Conservation (phyloP, 495 filamentous ascomycete genomes). For the Penicillium alfredii region DNA sequence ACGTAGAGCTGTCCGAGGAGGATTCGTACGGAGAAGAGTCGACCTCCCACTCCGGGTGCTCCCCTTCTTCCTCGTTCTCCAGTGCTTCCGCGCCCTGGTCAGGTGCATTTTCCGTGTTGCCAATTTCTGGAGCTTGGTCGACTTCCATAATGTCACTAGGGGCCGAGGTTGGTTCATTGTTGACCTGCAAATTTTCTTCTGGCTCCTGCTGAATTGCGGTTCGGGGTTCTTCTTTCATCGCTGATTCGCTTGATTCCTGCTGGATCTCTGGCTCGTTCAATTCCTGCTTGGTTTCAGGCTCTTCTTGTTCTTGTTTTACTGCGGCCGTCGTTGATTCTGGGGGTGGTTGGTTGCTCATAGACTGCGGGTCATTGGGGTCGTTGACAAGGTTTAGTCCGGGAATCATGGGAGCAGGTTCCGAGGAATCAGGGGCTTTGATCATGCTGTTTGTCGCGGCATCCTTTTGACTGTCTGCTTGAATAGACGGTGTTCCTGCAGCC, state of each 20-base stretch:
- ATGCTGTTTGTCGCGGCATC: background rate
- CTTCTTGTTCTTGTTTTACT: slow-evolving; percentile 5
- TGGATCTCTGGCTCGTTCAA: background rate
- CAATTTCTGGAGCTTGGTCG: slow-evolving; percentile 19
- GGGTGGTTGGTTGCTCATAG: slow-evolving; percentile 12
- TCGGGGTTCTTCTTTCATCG: slow-evolving; percentile 7
- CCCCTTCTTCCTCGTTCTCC: slow-evolving; percentile 47
- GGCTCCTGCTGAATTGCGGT: background rate
- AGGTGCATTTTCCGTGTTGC: slow-evolving; percentile 6
- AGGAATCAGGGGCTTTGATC: slow-evolving; percentile 7
- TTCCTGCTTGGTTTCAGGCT: background rate
- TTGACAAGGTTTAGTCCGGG: slow-evolving; percentile 39
- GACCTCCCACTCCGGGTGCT: slow-evolving; percentile 66
- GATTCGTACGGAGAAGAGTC: slow-evolving; percentile 59
- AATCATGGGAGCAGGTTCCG: slow-evolving; percentile 23
- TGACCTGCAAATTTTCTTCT: background rate
- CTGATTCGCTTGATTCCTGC: background rate
- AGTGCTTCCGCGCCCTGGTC: slow-evolving; percentile 1
- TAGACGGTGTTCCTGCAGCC: slow-evolving; percentile 22
- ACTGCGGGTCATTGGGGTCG: slow-evolving; percentile 13
- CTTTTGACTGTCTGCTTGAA: slow-evolving; percentile 1
- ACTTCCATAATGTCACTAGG: slow-evolving; percentile 32
- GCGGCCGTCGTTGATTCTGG: no score
- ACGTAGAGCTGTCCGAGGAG: slow-evolving; percentile 48
- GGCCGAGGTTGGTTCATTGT: slow-evolving; percentile 1